phyloP scores from a whole-genome alignment of 2,329 filamentous ascomycete species.

The Clonostachys chloroleuca region DNA sequence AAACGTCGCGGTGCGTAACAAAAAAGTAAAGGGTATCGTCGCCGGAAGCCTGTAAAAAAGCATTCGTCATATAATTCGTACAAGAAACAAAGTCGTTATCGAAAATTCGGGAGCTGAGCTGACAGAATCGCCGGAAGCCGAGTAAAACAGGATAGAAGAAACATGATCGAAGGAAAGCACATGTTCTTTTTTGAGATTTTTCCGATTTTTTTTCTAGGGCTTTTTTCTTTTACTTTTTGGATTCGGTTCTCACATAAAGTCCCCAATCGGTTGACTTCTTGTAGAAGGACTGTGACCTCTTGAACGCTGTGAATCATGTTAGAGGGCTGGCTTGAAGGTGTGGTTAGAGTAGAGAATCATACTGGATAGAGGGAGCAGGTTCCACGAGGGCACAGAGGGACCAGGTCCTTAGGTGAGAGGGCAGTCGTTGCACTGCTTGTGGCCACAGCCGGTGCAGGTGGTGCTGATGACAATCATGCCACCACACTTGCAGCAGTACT shows the following conservation, averaged over 20 bases:
- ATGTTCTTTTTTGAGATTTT: background rate
- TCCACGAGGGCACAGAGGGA: background rate
- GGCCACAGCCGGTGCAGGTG: slow-evolving; percentile 43
- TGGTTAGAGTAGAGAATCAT: background rate
- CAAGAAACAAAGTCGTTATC: no score
- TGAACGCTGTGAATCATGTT: background rate
- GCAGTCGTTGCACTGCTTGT: slow-evolving; percentile 45
- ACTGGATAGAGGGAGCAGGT: background rate
- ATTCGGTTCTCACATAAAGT: background rate
- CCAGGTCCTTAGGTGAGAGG: slow-evolving; percentile 19
- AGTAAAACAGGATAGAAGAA: no score
- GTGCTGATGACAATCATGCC: slow-evolving; percentile 54
- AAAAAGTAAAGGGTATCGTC: no score
- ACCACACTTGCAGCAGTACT: slow-evolving; percentile 52
- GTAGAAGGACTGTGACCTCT: no score
- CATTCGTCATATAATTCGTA: no score
- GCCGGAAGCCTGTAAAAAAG: no score
- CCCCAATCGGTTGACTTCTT: background rate
- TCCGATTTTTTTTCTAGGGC: background rate
- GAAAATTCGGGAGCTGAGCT: no score
- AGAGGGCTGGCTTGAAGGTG: background rate
- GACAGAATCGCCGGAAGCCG: no score
- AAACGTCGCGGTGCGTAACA: no score
- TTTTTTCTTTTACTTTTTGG: background rate
- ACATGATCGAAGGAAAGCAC: no score